Evolutionary conservation across 768 basidiomycete species (phyloP).

Genomic region (Steccherinum ochraceum): DNA sequence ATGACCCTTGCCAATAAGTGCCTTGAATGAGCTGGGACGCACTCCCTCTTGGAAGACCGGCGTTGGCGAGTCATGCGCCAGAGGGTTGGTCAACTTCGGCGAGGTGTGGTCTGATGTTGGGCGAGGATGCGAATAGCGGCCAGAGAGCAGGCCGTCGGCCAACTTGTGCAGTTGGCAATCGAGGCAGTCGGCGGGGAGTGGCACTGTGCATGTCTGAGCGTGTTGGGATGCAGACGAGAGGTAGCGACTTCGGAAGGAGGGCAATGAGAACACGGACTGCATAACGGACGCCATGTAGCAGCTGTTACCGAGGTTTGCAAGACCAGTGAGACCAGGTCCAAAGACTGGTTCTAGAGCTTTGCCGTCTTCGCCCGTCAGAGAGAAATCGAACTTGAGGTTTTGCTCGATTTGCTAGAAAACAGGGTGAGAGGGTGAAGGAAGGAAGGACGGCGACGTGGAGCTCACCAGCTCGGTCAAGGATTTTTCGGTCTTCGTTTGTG

Average conservation of each 20-base stretch:
- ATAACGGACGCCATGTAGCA: constrained; percentile 97
- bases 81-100: constrained; percentile 22
- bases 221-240: constrained; percentile 44
- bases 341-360: constrained; percentile 83
- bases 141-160: constrained; percentile 87
- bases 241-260: constrained; percentile 73
- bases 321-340: constrained; percentile 84
- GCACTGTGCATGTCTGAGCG: constrained; percentile 52
- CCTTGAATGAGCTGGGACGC: constrained; percentile 78
- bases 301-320: constrained; percentile 92
- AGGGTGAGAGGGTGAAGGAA: background rate
- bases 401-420: constrained; percentile 83
- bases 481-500: constrained; percentile 88
- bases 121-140: constrained; percentile 74
- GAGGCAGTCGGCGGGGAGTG: constrained; percentile 78
- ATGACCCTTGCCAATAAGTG: constrained; percentile 87
- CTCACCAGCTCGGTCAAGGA: constrained; percentile 91
- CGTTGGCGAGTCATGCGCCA: constrained; percentile 30
- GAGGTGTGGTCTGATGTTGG: constrained; percentile 22
- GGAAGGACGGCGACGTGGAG: background rate
- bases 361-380: constrained; percentile 80
- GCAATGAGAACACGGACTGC: constrained; percentile 79
- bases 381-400: constrained; percentile 92
- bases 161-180: constrained; percentile 94
- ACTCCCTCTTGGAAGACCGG: constrained; percentile 81